Evolutionary conservation across 192 early-diverging fungal genomes (phyloP).

Genomic region (Linnemannia schmuckeri): DNA sequence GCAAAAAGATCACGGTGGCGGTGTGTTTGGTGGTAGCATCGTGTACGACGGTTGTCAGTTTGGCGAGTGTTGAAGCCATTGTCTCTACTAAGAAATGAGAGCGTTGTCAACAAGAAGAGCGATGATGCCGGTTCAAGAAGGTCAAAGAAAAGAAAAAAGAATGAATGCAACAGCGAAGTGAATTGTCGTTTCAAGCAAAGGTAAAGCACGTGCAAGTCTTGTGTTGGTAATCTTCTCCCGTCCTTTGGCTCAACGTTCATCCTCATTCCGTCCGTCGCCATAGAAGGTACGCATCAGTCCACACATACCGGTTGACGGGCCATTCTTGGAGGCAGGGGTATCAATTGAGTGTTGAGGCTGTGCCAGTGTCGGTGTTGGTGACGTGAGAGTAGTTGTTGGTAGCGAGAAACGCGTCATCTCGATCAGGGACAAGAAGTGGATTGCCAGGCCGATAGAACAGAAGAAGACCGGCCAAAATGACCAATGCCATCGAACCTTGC

Average conservation of each 20-base stretch:
- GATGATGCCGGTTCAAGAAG: slow-evolving; percentile 3
- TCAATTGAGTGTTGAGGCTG: neutral
- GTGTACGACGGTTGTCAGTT: slow-evolving; percentile 57
- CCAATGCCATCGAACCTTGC: neutral
- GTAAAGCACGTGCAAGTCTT: neutral
- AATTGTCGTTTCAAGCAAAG: neutral
- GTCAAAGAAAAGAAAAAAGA: neutral
- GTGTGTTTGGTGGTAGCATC: slow-evolving; percentile 61
- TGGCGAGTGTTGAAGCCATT: slow-evolving; percentile 16
- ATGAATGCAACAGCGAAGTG: neutral
- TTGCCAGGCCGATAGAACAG: neutral
- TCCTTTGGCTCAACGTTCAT: neutral
- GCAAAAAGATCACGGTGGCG: slow-evolving; percentile 69
- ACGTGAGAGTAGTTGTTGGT: neutral
- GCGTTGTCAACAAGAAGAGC: neutral
- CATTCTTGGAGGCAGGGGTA: neutral
- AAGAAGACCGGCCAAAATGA: neutral
- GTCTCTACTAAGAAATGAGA: neutral
- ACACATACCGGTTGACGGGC: neutral
- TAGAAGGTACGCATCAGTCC: too few species aligned
- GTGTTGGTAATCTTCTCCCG: neutral
- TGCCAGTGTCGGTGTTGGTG: neutral
- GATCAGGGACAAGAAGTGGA: neutral
- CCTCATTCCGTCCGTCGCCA: neutral
- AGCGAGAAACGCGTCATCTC: neutral